Evolutionary conservation across 805 yeast genomes (phyloP), one percentile per base, ranked within the genome.

Genomic region (Metschnikowia anglica): DNA sequence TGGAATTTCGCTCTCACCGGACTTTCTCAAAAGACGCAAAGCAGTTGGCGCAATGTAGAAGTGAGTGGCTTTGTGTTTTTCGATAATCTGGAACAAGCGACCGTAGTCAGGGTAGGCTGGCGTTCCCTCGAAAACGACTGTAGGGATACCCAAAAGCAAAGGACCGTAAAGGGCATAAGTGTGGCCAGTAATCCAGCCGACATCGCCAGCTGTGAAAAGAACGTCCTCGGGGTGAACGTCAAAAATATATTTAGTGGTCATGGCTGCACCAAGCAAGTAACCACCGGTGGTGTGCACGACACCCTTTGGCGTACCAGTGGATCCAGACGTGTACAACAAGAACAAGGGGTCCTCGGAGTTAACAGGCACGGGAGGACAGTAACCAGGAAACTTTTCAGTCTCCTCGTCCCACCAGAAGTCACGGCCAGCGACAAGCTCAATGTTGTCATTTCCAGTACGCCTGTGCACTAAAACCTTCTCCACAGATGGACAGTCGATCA

Each of bases 131-230:
- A 84, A 86, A 26, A 86, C 85, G 34, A 86, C 76, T 16, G 93
- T 80, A 24, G 95, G 81, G 43, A 85, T 81, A 61, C 95, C 95
- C 54, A 77, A 73, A 23, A 77, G 63, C 60, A 86, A 72, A 28
- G 95, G 95, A 43, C 95, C 95, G 61, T 86, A 86, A 37, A 85
- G 78, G 15, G 81, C 89, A 57, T 86, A 86, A 9, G 93, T 76
- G 67, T 86, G 95, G 45, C 95, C 95, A 5, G 95, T 86, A 58
- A 86, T 84, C 95, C 95, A 86, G 58, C 95, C 95, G 41, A 86
- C 84, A 67, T 86, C 95, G 61, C 93, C 95, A 23, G 95, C 93
- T 13, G 93, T 85, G 74, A 86, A 86, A 44, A 86, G 72, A 11
- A 80, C 71, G 60, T 86, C 95, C 45, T 83, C 81, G 31, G 77